Percentiles rank a stretch among this genome's conserved stretches.
phyloP scores from a whole-genome alignment of 352 stramenopile species.

The Globisporangium acanthophoron region DNA sequence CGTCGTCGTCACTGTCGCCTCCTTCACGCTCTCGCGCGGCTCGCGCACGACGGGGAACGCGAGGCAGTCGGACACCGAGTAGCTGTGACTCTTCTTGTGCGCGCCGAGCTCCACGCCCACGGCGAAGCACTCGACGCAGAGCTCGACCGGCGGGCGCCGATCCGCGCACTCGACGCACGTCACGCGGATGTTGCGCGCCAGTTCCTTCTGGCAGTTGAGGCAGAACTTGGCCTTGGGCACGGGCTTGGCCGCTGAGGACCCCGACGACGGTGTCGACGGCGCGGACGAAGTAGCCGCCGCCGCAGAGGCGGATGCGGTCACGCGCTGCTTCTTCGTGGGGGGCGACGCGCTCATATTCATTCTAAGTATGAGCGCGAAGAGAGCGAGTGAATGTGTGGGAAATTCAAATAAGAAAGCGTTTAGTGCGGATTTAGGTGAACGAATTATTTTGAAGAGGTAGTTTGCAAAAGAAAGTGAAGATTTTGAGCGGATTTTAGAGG shows the following conservation, averaged over 20 bases:
- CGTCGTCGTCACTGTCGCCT: conserved; percentile 1
- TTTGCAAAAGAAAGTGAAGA: background rate
- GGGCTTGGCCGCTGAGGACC: conserved; percentile 3
- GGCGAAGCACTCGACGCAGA: conserved; percentile 96
- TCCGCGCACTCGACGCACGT: conserved; percentile 70
- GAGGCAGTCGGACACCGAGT: conserved; percentile 80
- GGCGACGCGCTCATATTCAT: conserved; percentile 9
- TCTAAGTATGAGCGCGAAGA: background rate
- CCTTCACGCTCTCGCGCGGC: conserved; percentile 13
- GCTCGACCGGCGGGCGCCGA: conserved; percentile 53
- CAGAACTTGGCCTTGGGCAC: conserved; percentile 70
- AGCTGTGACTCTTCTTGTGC: conserved; percentile 79
- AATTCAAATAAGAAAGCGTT: background rate
- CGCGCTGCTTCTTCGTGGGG: conserved; percentile 15
- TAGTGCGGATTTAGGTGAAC: background rate
- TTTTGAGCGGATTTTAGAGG: background rate
- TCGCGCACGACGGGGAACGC: conserved; percentile 70
- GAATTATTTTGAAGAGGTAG: background rate
- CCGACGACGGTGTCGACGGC: conserved; percentile 3
- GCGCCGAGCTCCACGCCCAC: conserved; percentile 70
- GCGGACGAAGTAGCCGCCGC: background rate
- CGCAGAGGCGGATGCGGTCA: background rate
- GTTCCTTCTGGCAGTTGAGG: conserved; percentile 83
- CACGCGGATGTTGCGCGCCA: conserved; percentile 81
- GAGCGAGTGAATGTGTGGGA: background rate